Percentiles rank a stretch among this genome's conserved stretches.
These are phyloP conservation scores for Nephelium lappaceum DNA, from an alignment of 345 rosid genomes.

Conservation along the genomic window DNA sequence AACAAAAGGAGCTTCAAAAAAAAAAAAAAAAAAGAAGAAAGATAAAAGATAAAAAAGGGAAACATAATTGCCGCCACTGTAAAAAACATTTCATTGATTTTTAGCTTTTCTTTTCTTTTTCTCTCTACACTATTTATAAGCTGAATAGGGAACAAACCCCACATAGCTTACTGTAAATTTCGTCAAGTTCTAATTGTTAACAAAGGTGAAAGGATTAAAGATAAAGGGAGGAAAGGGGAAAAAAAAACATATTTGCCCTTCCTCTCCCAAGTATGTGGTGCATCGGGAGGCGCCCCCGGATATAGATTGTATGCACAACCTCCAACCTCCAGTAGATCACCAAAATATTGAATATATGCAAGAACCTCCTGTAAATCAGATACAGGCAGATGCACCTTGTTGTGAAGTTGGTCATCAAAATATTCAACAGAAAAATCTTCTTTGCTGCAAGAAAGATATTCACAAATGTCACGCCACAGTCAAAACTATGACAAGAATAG, in stretches of 20 bases:
- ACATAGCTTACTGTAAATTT: constrained; percentile 17
- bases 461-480: constrained; percentile 4
- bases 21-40: no score
- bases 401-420: constrained; percentile 11
- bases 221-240: constrained; percentile 3
- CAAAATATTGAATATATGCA: constrained; percentile 5
- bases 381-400: constrained; percentile 9
- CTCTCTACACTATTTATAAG: constrained; percentile 25
- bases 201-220: not conserved
- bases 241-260: not conserved
- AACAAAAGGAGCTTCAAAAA: no score
- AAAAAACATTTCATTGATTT: not conserved
- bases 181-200: constrained; percentile 17
- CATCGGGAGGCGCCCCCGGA: not conserved
- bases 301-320: not conserved
- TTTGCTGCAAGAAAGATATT: constrained; percentile 41
- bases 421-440: constrained; percentile 57
- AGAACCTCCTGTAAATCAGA: not conserved
- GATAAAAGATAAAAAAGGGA: no score
- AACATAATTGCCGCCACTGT: not conserved
- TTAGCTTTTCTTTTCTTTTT: constrained; percentile 4
- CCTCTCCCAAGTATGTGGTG: constrained; percentile 11
- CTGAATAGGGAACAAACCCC: constrained; percentile 12
- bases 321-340: not conserved
- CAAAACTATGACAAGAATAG: not conserved